Conservation (phyloP, 306 rosid genomes). For the Dryas drummondii region DNA sequence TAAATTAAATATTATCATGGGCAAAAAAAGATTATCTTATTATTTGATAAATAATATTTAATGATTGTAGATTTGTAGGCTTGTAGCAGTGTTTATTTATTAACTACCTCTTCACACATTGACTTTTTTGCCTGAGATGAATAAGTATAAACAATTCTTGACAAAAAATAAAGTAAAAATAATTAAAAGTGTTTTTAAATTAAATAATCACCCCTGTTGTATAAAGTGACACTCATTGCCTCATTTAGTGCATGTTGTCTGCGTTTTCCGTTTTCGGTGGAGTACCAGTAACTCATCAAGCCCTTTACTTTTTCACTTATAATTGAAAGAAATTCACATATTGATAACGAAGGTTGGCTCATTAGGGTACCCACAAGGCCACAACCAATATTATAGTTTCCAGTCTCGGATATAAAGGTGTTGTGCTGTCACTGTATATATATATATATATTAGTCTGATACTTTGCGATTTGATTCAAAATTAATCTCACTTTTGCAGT, state of each 20-base stretch:
- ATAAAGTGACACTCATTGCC: background rate
- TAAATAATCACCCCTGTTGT: background rate
- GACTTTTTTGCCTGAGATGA: no score
- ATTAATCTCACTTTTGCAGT: constrained; percentile 31
- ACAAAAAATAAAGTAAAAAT: background rate
- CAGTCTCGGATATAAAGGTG: background rate
- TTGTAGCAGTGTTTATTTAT: no score
- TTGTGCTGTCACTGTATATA: background rate
- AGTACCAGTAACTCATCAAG: background rate
- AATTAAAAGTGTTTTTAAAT: background rate
- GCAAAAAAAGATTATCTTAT: no score
- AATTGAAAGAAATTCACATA: background rate
- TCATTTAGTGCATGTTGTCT: background rate
- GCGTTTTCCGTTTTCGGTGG: background rate
- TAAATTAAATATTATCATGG: no score
- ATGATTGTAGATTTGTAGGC: no score
- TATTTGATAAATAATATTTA: no score
- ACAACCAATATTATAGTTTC: background rate
- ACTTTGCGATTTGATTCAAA: constrained; percentile 28
- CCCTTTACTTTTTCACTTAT: background rate
- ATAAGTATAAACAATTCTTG: no score
- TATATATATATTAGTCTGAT: no score
- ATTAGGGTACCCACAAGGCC: constrained; percentile 6
- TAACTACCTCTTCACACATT: no score
- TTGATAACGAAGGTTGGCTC: background rate